Evolutionary conservation across 805 yeast genomes (phyloP), one percentile per base, ranked within the genome.

Genomic region (Metschnikowia henanensis): DNA sequence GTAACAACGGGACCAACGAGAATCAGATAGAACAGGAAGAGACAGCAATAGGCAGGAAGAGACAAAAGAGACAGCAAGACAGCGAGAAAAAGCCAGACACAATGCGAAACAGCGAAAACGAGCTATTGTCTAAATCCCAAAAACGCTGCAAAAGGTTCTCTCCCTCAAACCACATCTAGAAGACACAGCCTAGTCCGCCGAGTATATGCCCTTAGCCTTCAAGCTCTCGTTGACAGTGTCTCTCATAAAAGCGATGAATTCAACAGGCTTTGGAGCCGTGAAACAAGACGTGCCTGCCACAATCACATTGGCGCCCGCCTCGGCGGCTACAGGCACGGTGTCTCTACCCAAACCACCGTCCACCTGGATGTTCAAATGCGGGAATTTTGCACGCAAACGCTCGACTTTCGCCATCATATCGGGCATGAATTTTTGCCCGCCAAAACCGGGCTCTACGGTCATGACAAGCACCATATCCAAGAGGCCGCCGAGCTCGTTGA

Each of bases 381-480:
- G 97, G 64, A 75, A 89, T 57, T 74, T 77, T 30, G 62, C 66
- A 66, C 99, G 81, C 56, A 94, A 73, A 23, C 72, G 73, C 55
- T 80, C 84, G 37, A 92, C 98, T 68, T 92, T 92, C 50, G 95
- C 89, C 98, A 94, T 91, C 97, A 92, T 91, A 46, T 81, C 87
- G 16, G 81, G 71, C 97, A 88, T 90, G 73, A 94, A 94, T 65
- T 85, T 86, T 70, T 94, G 99, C 35, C 99, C 99, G 18, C 99
- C 99, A 63, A 94, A 92, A 0, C 99, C 99, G 12, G 99, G 99
- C 70, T 94, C 99, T 28, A 94, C 98, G 2, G 99, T 94, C 98
- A 92, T 94, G 33, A 94, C 84, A 46, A 94, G 75, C n/a, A 88
- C 91, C 97, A 92, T 88, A 64, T 94, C 98, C 54, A 92, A 73